Conservation (phyloP, 768 basidiomycete species). For the Kwoniella dejecticola region DNA sequence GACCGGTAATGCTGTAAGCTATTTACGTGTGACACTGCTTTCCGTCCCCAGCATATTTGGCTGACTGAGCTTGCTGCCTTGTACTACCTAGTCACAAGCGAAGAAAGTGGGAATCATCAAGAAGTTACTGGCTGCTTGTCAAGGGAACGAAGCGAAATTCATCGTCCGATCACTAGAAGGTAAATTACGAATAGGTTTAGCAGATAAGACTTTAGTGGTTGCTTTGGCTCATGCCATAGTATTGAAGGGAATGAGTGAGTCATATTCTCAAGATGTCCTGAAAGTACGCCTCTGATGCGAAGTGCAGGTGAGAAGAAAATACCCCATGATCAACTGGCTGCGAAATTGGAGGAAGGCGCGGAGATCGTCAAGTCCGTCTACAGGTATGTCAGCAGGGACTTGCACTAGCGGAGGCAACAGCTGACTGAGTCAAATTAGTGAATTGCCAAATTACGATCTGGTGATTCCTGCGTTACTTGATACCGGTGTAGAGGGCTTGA, state of each 20-base stretch:
- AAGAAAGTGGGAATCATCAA: slow-evolving; percentile 96
- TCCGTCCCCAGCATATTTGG: background rate
- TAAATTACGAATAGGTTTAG: slow-evolving; percentile 94
- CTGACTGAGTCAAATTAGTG: slow-evolving; percentile 59
- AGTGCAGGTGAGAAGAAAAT: slow-evolving; percentile 69
- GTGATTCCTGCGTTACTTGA: slow-evolving; percentile 88
- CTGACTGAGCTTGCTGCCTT: background rate
- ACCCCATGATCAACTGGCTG: slow-evolving; percentile 70
- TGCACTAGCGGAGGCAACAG: background rate
- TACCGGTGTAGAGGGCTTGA: slow-evolving; percentile 70
- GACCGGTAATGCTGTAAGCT: slow-evolving; percentile 73
- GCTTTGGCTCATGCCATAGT: slow-evolving; percentile 90
- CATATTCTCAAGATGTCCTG: slow-evolving; percentile 39
- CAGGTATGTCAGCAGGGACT: slow-evolving; percentile 68
- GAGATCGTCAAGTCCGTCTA: slow-evolving; percentile 85
- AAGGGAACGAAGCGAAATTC: slow-evolving; percentile 91
- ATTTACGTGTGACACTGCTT: background rate
- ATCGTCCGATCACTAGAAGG: slow-evolving; percentile 94
- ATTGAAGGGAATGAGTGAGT: slow-evolving; percentile 68
- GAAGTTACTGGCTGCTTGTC: slow-evolving; percentile 87
- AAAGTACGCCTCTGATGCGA: slow-evolving; percentile 43
- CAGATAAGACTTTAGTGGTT: slow-evolving; percentile 91
- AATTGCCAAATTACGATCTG: slow-evolving; percentile 87
- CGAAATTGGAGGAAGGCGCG: slow-evolving; percentile 73
- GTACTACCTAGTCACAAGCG: slow-evolving; percentile 83